Evolutionary conservation across 2,329 filamentous ascomycete species (phyloP), one percentile per base, ranked within the genome.

Genomic region (Fusarium sp.): DNA sequence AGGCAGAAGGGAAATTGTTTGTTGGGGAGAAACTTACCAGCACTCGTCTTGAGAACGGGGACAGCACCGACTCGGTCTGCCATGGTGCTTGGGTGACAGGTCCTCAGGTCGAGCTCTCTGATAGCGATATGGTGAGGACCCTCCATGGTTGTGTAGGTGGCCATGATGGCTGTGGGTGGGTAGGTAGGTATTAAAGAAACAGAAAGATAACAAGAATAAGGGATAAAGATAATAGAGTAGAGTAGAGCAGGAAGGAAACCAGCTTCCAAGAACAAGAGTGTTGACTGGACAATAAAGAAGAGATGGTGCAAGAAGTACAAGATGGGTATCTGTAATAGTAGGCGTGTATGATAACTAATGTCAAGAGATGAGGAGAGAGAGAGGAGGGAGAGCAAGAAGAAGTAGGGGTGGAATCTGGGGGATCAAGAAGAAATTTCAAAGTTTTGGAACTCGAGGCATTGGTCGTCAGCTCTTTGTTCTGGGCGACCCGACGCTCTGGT

Each of bases 31-130:
- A 58, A 79, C 86, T 84, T 77, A 89, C 87, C 86, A 75, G 87
- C 84, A 75, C 86, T 88, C 67, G 86, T 87, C 75, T 84, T 87
- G 58, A 89, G 79, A 31, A 83, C 87, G 3, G 87, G 86, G 42
- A 89, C 83, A 40, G 83, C 80, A 75, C 84, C 87, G 77, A 88
- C 82, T 71, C 82, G 82, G 76, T 87, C 84, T 60, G 83, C 82
- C 69, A 87, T 81, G 54, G 83, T 83, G 69, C 80, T 82, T 46
- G 81, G 78, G 61, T 82, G 79, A 65, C 80, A 83, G 59, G 80
- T 78, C 68, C 82, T 83, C 72, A 87, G 76, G 72, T 86, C 81
- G 69, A 86, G 81, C 80, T 86, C 83, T 70, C 81, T 79, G 73
- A 85, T 78, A 40, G 73, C 72, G 59, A 74, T 71, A 70, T 80